Base-by-base conservation (phyloP, 495 filamentous ascomycete species). In the Penicillium fimorum region DNA sequence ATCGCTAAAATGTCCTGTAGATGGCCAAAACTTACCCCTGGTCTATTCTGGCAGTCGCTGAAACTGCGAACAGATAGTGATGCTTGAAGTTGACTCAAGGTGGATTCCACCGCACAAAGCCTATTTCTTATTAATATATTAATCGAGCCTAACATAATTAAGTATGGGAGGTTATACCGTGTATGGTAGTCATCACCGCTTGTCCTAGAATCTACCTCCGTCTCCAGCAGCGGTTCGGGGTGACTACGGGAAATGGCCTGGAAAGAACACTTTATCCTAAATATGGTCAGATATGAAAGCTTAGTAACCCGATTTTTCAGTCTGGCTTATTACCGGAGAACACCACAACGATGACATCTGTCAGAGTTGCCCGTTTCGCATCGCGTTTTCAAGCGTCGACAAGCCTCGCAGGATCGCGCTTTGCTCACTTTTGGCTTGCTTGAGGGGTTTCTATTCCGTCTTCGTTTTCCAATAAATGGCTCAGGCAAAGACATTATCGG, bases 321-420 rank as follows among this genome's bases (percentile, higher is more conserved):
- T n/a, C 33, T 37, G 33, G 33, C 1, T 15, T 37, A 4, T 4
- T 37, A 37, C 33, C 33, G 12, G 12, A 37, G 33, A 37, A 37
- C 33, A 33, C 13, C 11, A 13, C 32, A 33, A 33, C 32, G 32
- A 33, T 33, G 59, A 25, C 59, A 62, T 42, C 35, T 43, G 27
- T 58, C 51, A 6, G 29, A 46, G 0, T 46, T 41, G 10, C 33
- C 35, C 2, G 47, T 27, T 27, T 62, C 59, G 44, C 59, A 62
- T 42, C 59, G 55, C 41, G 59, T 62, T 54, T 62, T 62, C 29
- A 62, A 37, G 6, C 59, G 59, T n/a, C 59, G 50, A 46, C 59
- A 62, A 27, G 59, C 55, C 15, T 55, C 55, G 15, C 59, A 62
- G n/a, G 59, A 62, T 20, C 55, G 44, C 7, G 47, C 59, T 47